A percentile compares a stretch with the other conserved stretches of the same genome.
Evolutionary conservation across 73 alveolate species (phyloP).

Genomic region (Symbiodinium pilosum): DNA sequence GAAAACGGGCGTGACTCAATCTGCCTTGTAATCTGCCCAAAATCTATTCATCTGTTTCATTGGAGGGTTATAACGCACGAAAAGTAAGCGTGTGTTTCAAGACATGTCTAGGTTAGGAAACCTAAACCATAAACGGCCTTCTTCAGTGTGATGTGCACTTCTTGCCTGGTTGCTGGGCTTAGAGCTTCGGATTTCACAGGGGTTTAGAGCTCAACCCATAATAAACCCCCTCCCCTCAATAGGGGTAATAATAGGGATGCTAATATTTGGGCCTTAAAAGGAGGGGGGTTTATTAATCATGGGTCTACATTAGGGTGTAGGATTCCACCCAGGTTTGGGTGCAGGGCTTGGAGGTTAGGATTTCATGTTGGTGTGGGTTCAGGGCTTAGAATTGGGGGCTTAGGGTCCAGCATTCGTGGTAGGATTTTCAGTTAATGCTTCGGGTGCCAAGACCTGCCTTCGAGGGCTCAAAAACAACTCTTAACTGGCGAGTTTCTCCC

Average conservation of each 20-base stretch:
- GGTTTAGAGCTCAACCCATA: not conserved
- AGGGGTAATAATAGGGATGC: too few relatives aligned
- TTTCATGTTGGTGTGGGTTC: not conserved
- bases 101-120: too few relatives aligned
- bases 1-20: too few relatives aligned
- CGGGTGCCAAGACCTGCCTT: not conserved
- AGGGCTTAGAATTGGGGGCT: not conserved
- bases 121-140: conserved; percentile 17
- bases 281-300: not conserved
- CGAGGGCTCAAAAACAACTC: not conserved
- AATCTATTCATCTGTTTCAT: too few relatives aligned
- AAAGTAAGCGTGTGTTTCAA: too few relatives aligned
- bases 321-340: not conserved
- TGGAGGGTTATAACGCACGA: too few relatives aligned
- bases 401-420: not conserved
- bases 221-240: not conserved
- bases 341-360: not conserved
- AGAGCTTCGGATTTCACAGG: not conserved
- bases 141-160: conserved; percentile 33
- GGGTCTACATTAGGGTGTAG: too few relatives aligned
- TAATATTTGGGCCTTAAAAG: too few relatives aligned
- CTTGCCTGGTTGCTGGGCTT: conserved; percentile 3
- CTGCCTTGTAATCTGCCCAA: too few relatives aligned
- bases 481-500: too few relatives aligned
- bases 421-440: not conserved